Base-by-base conservation (phyloP, 352 stramenopile genomes). In the Globisporangium irregulare region DNA sequence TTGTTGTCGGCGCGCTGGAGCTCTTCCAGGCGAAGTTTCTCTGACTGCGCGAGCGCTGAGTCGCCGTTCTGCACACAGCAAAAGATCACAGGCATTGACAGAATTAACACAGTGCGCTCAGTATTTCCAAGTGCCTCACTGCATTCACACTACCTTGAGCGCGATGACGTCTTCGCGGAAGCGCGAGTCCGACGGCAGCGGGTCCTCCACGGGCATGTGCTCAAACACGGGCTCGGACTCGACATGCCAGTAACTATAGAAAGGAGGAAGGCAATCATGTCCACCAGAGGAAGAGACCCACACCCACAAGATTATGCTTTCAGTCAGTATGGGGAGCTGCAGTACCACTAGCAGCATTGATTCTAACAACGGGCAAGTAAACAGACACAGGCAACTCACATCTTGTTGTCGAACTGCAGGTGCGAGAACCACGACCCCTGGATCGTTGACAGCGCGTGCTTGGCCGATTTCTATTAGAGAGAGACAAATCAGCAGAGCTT, bases 11-110 rank as follows among this genome's bases (percentile, higher is more conserved):
- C 71, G 51, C 84, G 80, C 57, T 94, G 84, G 9, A 87, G 67
- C 70, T 87, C 83, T 76, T 94, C 84, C 24, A 94, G 69, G 7
- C 76, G 77, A 27, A 94, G 64, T 59, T 94, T 94, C 61, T 90
- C 79, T 0, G 66, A 69, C 64, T 94, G 86, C 1, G 86, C 86
- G 25, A 91, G 63, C 10, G 34, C 78, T 36, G 71, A n/a, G 60
- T 94, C 78, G 8, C 81, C 80, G 15, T 80, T 84, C 73, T 86
- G 61, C 38, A 9, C 18, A 12, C 12, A 38, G 2, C 9, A 29
- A n/a, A 15, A 57, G 22, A 29, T 24, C 24, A 46, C 22, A 34
- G 15, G 20, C 38, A 57, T 8, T 51, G 24, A 25, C 25, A 65
- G 25, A 24, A 27, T 54, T 7, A 51, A 24, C 29, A 32, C 34